Base-by-base conservation (phyloP, 257 asterid genomes). In the Prunella vulgaris region DNA sequence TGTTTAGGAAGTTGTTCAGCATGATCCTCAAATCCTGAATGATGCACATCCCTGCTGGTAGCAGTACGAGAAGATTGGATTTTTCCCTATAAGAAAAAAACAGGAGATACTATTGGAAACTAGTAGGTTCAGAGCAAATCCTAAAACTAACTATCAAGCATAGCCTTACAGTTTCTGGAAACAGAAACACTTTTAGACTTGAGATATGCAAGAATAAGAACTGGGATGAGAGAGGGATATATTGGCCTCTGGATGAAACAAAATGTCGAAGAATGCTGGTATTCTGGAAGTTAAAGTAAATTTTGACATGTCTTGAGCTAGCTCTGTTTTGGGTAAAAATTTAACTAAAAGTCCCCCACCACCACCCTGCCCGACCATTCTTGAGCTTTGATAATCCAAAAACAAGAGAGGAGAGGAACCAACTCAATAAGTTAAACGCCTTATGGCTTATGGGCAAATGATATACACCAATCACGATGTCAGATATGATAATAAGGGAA, bases 31-130 rank as follows among this genome's bases (percentile, higher is more conserved):
- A 79, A 71, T 68, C 72, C 76, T 22, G 84, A 75, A 70, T 74
- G 88, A 67, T 67, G 59, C 15, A 65, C 74, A 62, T 83, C 86
- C 78, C 75, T 71, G 73, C 74, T 70, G 40, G 64, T 60, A 68
- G 82, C 79, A 71, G 80, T 49, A 72, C 68, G 78, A 63, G 87
- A 77, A 71, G 84, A 77, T 52, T 72, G 82, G 33, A 48, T 58
- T 75, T 75, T 95, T 74, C 83, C 90, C 96, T 89, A 72, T 79
- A 69, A 70, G 48, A 57, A 53, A 70, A 79, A 69, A 71, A 66
- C 14, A 27, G 54, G 71, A 69, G 10, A 74, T 56, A 54, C 60
- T 58, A 60, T 30, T 15, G 46, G 42, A 78, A 69, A 70, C 66
- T 59, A 44, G 40, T 15, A 40, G 37, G 42, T 53, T n/a, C 40